Evolutionary conservation across 352 stramenopile species (phyloP).

Genomic region (Pythium brassicae): DNA sequence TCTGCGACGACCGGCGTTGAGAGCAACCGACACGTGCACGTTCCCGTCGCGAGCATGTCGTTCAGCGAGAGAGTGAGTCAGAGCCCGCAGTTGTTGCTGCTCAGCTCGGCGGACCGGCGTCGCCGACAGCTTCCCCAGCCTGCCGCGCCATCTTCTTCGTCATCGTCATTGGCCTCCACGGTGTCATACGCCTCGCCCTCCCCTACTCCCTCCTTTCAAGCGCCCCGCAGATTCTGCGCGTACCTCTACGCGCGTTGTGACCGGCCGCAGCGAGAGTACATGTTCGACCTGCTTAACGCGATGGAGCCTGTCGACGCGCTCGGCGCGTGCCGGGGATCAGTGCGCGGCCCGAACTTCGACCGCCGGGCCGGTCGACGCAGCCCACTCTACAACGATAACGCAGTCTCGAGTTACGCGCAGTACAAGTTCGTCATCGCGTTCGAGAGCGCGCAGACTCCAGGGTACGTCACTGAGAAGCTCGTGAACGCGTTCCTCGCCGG

Average conservation of each 20-base stretch:
- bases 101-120: neutral
- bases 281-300: constrained; percentile 40
- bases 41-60: constrained; percentile 2
- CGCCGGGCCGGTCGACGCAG: too few species aligned
- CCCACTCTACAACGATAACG: constrained; percentile 15
- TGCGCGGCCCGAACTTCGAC: too few species aligned
- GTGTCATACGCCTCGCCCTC: too few species aligned
- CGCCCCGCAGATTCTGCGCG: constrained; percentile 29
- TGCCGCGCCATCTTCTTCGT: too few species aligned
- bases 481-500: constrained; percentile 55
- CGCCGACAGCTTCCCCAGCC: too few species aligned
- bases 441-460: constrained; percentile 34
- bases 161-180: too few species aligned
- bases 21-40: neutral
- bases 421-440: constrained; percentile 77
- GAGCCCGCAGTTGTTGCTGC: constrained; percentile 23
- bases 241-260: constrained; percentile 4
- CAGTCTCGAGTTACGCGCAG: constrained; percentile 14
- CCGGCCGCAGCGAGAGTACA: constrained; percentile 35
- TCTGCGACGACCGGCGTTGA: too few species aligned
- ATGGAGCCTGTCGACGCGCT: constrained; percentile 45
- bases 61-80: constrained; percentile 22
- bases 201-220: too few species aligned
- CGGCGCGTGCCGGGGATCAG: constrained; percentile 28
- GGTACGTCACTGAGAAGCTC: constrained; percentile 20